These are phyloP conservation scores for Grosmannia clavigera DNA, from an alignment of 2,329 filamentous ascomycete genomes.

Conservation along the genomic window DNA sequence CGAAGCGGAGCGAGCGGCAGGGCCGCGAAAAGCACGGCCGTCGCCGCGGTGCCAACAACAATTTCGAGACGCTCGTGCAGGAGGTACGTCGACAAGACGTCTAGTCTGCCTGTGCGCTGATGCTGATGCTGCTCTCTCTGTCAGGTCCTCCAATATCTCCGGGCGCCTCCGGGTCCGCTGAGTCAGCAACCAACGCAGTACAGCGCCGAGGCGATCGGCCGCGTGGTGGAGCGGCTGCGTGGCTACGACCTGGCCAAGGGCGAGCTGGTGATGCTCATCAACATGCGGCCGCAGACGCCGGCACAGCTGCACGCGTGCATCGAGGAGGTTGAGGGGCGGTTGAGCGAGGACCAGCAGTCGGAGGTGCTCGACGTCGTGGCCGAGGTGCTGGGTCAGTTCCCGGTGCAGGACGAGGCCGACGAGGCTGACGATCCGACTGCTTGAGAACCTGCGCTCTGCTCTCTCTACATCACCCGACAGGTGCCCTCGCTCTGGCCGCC, in stretches of 20 bases:
- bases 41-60: constrained; percentile 43
- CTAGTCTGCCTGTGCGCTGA: not conserved
- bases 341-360: constrained; percentile 44
- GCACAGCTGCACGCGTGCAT: constrained; percentile 50
- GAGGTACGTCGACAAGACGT: constrained; percentile 37
- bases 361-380: constrained; percentile 44
- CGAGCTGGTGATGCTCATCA: constrained; percentile 56
- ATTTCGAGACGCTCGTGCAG: constrained; percentile 45
- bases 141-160: constrained; percentile 21
- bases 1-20: constrained; percentile 31
- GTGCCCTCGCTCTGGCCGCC: constrained; percentile 44
- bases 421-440: constrained; percentile 3
- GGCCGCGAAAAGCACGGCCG: constrained; percentile 37
- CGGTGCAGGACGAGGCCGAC: constrained; percentile 19
- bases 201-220: constrained; percentile 35
- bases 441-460: no score
- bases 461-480: constrained; percentile 33
- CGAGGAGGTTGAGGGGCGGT: constrained; percentile 52
- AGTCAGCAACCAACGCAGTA: constrained; percentile 43
- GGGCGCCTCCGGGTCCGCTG: constrained; percentile 40
- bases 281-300: constrained; percentile 46
- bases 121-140: not conserved
- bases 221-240: constrained; percentile 41
- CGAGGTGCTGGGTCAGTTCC: constrained; percentile 44
- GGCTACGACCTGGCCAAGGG: constrained; percentile 52